Percentiles rank a stretch among this genome's conserved stretches.
These are phyloP conservation scores for Raffaelea ambrosiae DNA, from an alignment of 2,329 filamentous ascomycete species.

Conservation along the genomic window DNA sequence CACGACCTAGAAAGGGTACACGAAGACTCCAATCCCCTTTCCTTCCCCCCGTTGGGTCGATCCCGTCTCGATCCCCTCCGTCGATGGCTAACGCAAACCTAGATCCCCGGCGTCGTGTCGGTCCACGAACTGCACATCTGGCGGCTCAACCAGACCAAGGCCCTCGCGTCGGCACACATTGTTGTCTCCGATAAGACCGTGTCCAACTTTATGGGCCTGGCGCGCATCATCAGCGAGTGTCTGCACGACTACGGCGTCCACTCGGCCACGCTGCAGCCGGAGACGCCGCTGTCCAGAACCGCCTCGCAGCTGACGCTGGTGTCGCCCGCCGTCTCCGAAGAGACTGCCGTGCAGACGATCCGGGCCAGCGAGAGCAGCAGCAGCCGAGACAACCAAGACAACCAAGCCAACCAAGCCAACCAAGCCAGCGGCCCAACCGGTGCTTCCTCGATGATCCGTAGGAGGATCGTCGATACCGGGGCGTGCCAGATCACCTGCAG, in stretches of 20 bases:
- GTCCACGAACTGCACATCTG: constrained; percentile 69
- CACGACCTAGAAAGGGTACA: constrained; percentile 58
- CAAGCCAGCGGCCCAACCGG: neutral
- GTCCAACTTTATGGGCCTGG: constrained; percentile 49
- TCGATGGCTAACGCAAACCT: too few species aligned
- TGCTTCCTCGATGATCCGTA: constrained; percentile 14
- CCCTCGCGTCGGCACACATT: constrained; percentile 62
- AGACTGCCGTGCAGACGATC: neutral
- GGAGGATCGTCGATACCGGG: constrained; percentile 17
- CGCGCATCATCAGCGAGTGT: constrained; percentile 57
- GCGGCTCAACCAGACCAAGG: constrained; percentile 62
- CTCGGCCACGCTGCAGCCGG: constrained; percentile 62
- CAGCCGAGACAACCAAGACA: neutral
- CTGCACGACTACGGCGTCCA: constrained; percentile 68
- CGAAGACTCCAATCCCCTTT: neutral
- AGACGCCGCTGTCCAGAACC: constrained; percentile 28
- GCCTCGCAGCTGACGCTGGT: constrained; percentile 7
- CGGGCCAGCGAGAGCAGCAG: neutral
- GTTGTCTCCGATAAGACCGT: constrained; percentile 51
- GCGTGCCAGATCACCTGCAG: constrained; percentile 45
- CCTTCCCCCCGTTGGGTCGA: neutral
- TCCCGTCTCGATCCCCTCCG: too few species aligned
- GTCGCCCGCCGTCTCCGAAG: neutral
- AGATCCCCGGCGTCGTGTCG: constrained; percentile 58
- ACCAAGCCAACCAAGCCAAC: neutral